Evolutionary conservation across 257 asterid genomes (phyloP), one percentile per base, ranked within the genome.

Genomic region (Leptodermis oblonga): DNA sequence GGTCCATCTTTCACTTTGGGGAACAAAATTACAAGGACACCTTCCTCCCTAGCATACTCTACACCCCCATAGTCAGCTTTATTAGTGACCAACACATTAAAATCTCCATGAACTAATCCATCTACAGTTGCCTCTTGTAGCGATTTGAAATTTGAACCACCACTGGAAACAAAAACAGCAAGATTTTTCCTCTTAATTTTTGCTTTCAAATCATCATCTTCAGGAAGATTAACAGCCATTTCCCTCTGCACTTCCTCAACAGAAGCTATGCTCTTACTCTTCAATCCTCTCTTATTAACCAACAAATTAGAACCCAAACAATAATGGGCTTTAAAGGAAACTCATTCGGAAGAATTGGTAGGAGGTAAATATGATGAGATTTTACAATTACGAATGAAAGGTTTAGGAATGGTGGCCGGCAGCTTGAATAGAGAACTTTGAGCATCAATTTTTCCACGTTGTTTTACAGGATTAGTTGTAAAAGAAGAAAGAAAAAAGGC

Each of bases 1-100:
- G 78, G 66, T 23, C 77, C 71, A 41, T 72, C 87, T 76, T 85
- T 92, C 65, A 52, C 59, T 78, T 70, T 78, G 42, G 90, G 96
- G 62, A 86, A 86, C 78, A 84, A 15, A 76, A 88, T 56, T 31
- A 90, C 83, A 63, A 96, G 90, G 41, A 90, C 85, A 41, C 86
- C 92, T 39, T 78, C 76, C 5, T 80, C 84, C 53, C 91, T 88
- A 7, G 96, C 97, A 78, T 51, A 92, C 62, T 80, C 76, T 2
- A 95, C 98, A 77, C 97, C 98, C 74, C 98, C 98, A 82, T 93
- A 90, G 71, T 88, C 98, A 7, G 70, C 69, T 75, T 88, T 92
- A 73, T 76, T 84, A 75, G 98, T 82, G 70, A 92, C 96, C 58
- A 92, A 62, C 73, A 82, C 96, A 73, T 68, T 84, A 53, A 88